These are phyloP conservation scores for Withania somnifera DNA, from an alignment of 305 asterid genomes.

Conservation along the genomic window DNA sequence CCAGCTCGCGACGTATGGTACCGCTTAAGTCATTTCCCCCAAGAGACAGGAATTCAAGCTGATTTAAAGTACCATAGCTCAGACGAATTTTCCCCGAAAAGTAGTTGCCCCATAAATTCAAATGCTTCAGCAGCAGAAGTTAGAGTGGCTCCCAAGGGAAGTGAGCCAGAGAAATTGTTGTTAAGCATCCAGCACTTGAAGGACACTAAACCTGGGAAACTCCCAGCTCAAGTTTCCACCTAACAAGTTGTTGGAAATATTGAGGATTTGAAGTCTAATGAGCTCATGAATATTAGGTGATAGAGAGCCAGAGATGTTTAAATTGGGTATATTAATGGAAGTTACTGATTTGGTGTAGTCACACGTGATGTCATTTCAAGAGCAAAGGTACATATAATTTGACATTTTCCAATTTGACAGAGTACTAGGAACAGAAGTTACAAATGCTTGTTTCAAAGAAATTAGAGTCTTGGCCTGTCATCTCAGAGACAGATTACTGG, in stretches of 20 bases:
- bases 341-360: constrained; percentile 25
- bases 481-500: constrained; percentile 6
- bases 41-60: constrained; percentile 37
- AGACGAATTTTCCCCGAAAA: constrained; percentile 34
- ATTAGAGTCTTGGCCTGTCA: constrained; percentile 25
- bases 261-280: constrained; percentile 24
- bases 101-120: constrained; percentile 52
- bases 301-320: constrained; percentile 38
- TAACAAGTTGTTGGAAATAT: constrained; percentile 45
- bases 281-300: constrained; percentile 32
- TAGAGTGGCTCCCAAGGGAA: constrained; percentile 29
- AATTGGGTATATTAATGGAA: constrained; percentile 37
- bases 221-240: constrained; percentile 29
- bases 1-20: constrained; percentile 37
- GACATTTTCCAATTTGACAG: constrained; percentile 33
- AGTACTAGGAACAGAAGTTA: constrained; percentile 6
- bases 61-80: constrained; percentile 27
- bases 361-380: constrained; percentile 44
- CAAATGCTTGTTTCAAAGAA: constrained; percentile 14
- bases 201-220: constrained; percentile 16
- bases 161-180: constrained; percentile 43
- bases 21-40: constrained; percentile 55
- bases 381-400: constrained; percentile 27
- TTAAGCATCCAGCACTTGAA: constrained; percentile 39
- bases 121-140: constrained; percentile 31